Evolutionary conservation across 2,329 filamentous ascomycete species (phyloP).

Genomic region (Gnomoniopsis smithogilvyi): DNA sequence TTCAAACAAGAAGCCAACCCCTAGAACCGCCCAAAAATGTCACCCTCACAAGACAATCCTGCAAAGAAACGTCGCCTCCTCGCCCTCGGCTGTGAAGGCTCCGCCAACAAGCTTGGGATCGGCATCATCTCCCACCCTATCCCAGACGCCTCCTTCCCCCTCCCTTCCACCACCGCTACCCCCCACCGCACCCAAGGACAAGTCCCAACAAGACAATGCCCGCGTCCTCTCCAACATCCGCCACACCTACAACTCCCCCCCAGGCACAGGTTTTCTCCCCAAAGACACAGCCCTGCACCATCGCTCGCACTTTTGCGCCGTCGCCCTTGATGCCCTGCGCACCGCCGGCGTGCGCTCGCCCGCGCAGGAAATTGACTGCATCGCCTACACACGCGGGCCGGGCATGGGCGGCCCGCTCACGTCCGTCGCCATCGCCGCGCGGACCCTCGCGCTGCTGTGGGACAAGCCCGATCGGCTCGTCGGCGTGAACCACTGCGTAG

Average conservation of each 20-base stretch:
- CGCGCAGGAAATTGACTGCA: constrained; percentile 72
- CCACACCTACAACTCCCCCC: constrained; percentile 88
- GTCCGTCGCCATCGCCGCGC: constrained; percentile 79
- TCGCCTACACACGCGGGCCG: constrained; percentile 93
- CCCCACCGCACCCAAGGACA: neutral
- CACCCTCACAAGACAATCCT: neutral
- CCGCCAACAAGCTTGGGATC: constrained; percentile 95
- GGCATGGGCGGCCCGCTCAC: constrained; percentile 95
- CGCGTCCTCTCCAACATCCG: constrained; percentile 88
- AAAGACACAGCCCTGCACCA: constrained; percentile 96
- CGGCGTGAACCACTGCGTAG: constrained; percentile 96
- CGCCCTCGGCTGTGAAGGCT: constrained; percentile 73
- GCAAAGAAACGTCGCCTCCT: constrained; percentile 41
- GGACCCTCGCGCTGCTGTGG: constrained; percentile 82
- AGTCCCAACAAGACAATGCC: constrained; percentile 39
- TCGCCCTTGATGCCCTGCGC: constrained; percentile 76
- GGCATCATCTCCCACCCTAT: constrained; percentile 79
- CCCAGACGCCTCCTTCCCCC: constrained; percentile 20
- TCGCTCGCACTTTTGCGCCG: constrained; percentile 74
- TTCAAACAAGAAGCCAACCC: neutral
- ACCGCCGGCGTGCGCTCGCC: constrained; percentile 59
- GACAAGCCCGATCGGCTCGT: constrained; percentile 68
- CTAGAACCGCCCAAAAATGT: constrained; percentile 3
- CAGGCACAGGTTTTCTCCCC: constrained; percentile 90
- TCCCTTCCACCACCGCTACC: neutral